Evolutionary conservation across 1,284 basidiomycete species (phyloP), one percentile per base, ranked within the genome.

Genomic region (Sphaerobolus stellatus): DNA sequence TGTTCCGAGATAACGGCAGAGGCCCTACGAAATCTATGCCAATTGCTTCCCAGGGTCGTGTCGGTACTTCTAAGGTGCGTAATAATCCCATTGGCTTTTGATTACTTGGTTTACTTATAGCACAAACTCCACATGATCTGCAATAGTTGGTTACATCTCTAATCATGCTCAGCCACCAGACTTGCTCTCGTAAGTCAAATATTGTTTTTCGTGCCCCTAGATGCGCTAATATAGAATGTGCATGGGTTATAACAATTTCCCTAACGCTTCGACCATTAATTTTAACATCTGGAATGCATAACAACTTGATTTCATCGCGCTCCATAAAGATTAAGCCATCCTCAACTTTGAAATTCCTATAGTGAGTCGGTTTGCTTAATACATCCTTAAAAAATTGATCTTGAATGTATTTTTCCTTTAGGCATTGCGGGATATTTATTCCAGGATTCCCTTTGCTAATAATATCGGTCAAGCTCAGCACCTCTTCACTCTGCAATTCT

Each of bases 11-110:
- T 13, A 60, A 49, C 0, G 68, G 72, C 7, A 76, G 54, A 0
- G 70, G 72, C 3, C 72, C 70, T 3, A 79, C 68, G 50, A 78
- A 77, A 50, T 80, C 76, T 5, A 79, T 69, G 0, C 70, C 69
- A 2, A 79, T 69, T 0, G 62, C 52, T 46, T 73, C 64, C 72
- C 74, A 76, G 6, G 73, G 73, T 3, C 55, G 33, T 0, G 31
- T 45, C 0, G 73, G 72, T 1, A 75, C 58, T 0, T 52, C 16
- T 0, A 75, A 54, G 1, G 68, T 64, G 25, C 71, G 67, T 5
- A 75, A 57, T 2, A 71, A 48, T 2, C 74, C 69, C 40, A 61
- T 69, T 0, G 70, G 68, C 43, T 64, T 63, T 38, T 71, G 68
- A 43, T 65, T 71, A 9, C 25, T 54, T 0, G 66, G 61, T 52